A percentile compares a stretch with the other conserved stretches of the same genome.
Evolutionary conservation across 306 rosid species (phyloP).

Genomic region (Acmispon strigosus): DNA sequence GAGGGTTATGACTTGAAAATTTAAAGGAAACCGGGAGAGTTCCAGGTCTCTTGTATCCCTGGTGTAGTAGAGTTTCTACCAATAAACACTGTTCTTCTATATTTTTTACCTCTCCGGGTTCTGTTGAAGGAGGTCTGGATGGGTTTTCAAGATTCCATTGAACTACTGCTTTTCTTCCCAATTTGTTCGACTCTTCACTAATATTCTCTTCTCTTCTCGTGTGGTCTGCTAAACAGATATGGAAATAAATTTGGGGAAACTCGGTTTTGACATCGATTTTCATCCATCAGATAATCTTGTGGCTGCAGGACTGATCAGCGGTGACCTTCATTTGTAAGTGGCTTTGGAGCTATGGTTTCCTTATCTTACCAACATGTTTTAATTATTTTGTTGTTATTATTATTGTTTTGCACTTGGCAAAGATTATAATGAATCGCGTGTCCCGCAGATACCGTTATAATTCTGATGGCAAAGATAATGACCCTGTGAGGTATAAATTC

Average conservation of each 20-base stretch:
- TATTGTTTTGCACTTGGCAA: neutral
- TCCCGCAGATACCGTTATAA: constrained; percentile 50
- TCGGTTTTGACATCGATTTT: constrained; percentile 73
- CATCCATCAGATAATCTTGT: constrained; percentile 63
- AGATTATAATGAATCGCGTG: neutral
- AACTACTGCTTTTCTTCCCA: neutral
- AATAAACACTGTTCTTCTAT: too few species aligned
- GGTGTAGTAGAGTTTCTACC: too few species aligned
- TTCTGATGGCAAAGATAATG: constrained; percentile 34
- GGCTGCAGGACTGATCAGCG: constrained; percentile 55
- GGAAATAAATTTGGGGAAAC: constrained; percentile 66
- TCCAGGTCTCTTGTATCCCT: too few species aligned
- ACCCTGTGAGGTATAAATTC: constrained; percentile 49
- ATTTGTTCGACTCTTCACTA: neutral
- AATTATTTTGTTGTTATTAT: neutral
- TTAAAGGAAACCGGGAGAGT: too few species aligned
- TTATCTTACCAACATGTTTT: neutral
- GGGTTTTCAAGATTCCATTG: too few species aligned
- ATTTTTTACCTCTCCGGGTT: too few species aligned
- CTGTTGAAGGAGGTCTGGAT: too few species aligned
- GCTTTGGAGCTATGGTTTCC: neutral
- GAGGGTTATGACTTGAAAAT: too few species aligned
- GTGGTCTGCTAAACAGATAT: constrained; percentile 15
- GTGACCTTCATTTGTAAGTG: constrained; percentile 62
- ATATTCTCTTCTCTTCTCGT: neutral